Conservation (phyloP, 2,329 filamentous ascomycete species). For the Exophiala viscosa region DNA sequence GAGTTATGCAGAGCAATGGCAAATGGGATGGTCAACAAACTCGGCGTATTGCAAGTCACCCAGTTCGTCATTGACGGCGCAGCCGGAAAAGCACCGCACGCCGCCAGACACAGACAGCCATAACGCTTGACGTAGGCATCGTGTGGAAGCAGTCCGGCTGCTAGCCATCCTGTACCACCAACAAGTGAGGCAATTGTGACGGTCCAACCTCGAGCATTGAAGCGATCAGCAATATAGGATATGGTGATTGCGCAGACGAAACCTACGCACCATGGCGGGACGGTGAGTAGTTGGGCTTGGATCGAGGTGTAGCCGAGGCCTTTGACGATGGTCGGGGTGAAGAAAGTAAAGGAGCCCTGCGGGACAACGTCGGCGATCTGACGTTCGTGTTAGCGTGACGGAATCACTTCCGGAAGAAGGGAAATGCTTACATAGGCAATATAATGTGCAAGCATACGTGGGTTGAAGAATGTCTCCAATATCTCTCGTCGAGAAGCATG, state of each 20-base stretch:
- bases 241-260: conserved; percentile 21
- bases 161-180: conserved; percentile 57
- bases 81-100: conserved; percentile 63
- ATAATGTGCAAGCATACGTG: conserved; percentile 26
- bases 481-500: conserved; percentile 20
- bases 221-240: conserved; percentile 21
- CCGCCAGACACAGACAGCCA: conserved; percentile 65
- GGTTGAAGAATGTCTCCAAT: conserved; percentile 18
- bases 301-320: conserved; percentile 27
- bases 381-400: neutral
- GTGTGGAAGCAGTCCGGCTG: conserved; percentile 60
- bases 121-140: conserved; percentile 61
- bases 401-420: neutral
- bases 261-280: conserved; percentile 26
- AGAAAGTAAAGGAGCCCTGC: conserved; percentile 25
- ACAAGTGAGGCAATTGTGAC: conserved; percentile 49
- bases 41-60: conserved; percentile 65
- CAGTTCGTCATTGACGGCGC: conserved; percentile 69
- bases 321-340: conserved; percentile 25
- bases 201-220: conserved; percentile 45
- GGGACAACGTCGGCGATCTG: conserved; percentile 25
- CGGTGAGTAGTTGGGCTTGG: conserved; percentile 30
- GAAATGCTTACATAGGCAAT: conserved; percentile 20
- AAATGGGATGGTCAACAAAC: conserved; percentile 62
- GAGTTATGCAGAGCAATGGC: conserved; percentile 69